Percentiles rank a stretch among this genome's conserved stretches.
Evolutionary conservation across 164 flowering plant genomes (phyloP).

Genomic region (Annona cherimola): DNA sequence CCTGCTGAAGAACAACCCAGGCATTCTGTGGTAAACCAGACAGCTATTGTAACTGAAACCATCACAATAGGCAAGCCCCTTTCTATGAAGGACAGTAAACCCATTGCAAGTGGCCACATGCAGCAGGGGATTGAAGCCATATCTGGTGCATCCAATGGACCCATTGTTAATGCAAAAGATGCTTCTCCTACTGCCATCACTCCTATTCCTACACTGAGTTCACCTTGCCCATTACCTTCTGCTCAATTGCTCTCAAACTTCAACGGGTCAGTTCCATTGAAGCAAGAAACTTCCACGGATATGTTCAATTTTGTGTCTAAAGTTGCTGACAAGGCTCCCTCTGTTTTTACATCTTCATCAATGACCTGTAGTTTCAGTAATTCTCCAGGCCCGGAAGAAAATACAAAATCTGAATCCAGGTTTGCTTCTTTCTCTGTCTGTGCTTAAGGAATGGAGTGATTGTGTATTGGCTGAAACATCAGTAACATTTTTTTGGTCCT

Average conservation of each 20-base stretch:
- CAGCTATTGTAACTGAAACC: constrained; percentile 16
- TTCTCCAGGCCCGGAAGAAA: constrained; percentile 11
- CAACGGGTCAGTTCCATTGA: constrained; percentile 16
- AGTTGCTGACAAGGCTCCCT: constrained; percentile 15
- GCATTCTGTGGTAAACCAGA: constrained; percentile 12
- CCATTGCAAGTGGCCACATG: constrained; percentile 10
- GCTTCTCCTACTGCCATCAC: constrained; percentile 15
- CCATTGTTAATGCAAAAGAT: constrained; percentile 21
- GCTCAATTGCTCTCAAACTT: constrained; percentile 15
- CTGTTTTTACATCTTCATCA: constrained; percentile 15
- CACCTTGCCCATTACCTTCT: constrained; percentile 7
- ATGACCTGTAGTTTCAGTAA: constrained; percentile 12
- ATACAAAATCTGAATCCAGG: constrained; percentile 11
- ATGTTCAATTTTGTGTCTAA: constrained; percentile 26
- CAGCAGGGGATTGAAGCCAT: constrained; percentile 18
- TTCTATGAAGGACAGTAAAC: constrained; percentile 20
- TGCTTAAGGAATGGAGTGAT: no score
- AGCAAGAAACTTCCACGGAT: constrained; percentile 25
- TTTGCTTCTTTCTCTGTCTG: neutral
- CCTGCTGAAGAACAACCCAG: constrained; percentile 18
- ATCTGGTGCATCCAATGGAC: constrained; percentile 18
- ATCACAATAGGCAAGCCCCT: constrained; percentile 17
- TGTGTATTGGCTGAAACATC: no score
- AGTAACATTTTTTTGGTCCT: no score
- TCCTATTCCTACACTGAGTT: constrained; percentile 18